These are phyloP conservation scores for Astrothelium macrocarpum DNA, from an alignment of 495 filamentous ascomycete genomes.

Conservation along the genomic window DNA sequence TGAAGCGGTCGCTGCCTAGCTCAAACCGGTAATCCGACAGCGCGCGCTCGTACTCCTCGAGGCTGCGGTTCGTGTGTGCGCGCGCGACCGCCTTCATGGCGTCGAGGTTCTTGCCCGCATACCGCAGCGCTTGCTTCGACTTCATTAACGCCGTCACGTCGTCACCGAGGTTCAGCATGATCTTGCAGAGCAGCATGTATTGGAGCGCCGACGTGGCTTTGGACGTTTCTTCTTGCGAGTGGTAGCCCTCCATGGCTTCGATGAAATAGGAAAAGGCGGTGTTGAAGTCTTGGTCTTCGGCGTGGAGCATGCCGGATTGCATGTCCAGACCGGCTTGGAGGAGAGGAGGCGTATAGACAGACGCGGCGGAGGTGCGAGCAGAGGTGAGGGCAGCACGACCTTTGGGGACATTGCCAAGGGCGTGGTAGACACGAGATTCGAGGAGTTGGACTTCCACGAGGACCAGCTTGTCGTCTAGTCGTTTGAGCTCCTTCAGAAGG, in stretches of 20 bases:
- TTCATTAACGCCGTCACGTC: slow-evolving; percentile 89
- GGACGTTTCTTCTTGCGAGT: slow-evolving; percentile 73
- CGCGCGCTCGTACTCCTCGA: slow-evolving; percentile 94
- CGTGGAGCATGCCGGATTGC: slow-evolving; percentile 97
- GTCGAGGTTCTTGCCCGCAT: slow-evolving; percentile 86
- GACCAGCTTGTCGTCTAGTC: slow-evolving; percentile 95
- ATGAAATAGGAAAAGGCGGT: slow-evolving; percentile 98
- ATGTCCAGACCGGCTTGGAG: slow-evolving; percentile 95
- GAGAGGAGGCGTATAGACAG: slow-evolving; percentile 91
- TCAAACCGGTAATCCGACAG: slow-evolving; percentile 82
- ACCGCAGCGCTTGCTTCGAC: slow-evolving; percentile 91
- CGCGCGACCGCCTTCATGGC: slow-evolving; percentile 98
- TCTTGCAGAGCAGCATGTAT: slow-evolving; percentile 99
- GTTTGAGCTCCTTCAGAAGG: slow-evolving; percentile 89
- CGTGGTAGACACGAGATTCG: slow-evolving; percentile 94
- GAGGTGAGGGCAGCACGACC: slow-evolving; percentile 90
- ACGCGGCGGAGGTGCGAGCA: slow-evolving; percentile 86
- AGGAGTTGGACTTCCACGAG: slow-evolving; percentile 98
- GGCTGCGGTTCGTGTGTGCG: slow-evolving; percentile 83
- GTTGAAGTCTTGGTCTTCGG: slow-evolving; percentile 97
- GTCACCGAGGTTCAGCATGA: slow-evolving; percentile 95
- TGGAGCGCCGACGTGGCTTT: slow-evolving; percentile 87
- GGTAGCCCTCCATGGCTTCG: slow-evolving; percentile 94
- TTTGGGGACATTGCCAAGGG: slow-evolving; percentile 92
- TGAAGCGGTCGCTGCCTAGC: slow-evolving; percentile 85